Percentiles rank a stretch among this genome's conserved stretches.
Conservation (phyloP, 163 green algal species). For the Prototheca cutis region DNA sequence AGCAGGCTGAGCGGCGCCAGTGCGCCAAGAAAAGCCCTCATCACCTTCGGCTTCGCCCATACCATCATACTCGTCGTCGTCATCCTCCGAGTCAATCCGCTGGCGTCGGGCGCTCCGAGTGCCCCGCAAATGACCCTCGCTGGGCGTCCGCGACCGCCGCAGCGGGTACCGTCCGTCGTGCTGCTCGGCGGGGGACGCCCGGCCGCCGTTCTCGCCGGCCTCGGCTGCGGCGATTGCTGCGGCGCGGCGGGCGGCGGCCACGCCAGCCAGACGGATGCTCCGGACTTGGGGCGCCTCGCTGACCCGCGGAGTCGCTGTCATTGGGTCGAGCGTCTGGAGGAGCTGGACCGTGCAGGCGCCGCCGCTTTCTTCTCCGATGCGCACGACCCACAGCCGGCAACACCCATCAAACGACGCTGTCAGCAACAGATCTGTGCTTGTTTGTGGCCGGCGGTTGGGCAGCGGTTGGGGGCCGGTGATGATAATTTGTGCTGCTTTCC, state of each 20-base stretch:
- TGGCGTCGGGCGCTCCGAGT: not conserved
- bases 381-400: conserved; percentile 57
- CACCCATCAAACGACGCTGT: conserved; percentile 69
- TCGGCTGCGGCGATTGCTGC: not conserved
- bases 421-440: conserved; percentile 51
- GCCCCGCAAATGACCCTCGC: not conserved
- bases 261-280: not conserved
- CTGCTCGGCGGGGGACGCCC: too few species aligned
- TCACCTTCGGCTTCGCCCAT: too few species aligned
- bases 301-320: not conserved
- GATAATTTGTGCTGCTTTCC: not conserved
- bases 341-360: not conserved
- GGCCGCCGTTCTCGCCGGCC: too few species aligned
- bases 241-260: not conserved
- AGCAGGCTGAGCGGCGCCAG: too few species aligned
- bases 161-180: too few species aligned
- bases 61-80: too few species aligned
- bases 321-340: not conserved
- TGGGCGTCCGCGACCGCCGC: not conserved
- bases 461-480: not conserved
- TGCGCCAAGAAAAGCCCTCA: too few species aligned
- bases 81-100: too few species aligned
- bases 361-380: too few species aligned
- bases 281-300: not conserved
- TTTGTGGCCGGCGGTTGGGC: not conserved